phyloP scores from a whole-genome alignment of 2,329 filamentous ascomycete species.

The Penicillium olsonii region DNA sequence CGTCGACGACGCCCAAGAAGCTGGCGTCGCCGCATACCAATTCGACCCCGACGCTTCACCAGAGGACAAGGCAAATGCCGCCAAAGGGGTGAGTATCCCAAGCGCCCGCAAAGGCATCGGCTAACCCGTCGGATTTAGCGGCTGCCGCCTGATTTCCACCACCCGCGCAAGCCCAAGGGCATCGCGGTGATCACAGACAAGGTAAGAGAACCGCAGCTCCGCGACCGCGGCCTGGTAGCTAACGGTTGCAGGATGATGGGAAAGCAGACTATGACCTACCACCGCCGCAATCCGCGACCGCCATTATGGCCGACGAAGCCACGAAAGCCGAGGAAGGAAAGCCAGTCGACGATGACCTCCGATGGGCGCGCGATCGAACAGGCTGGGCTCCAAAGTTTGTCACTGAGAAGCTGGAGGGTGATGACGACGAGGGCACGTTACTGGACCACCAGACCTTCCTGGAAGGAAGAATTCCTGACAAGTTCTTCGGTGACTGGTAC shows the following conservation, averaged over 20 bases:
- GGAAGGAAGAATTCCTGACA: constrained; percentile 81
- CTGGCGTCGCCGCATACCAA: constrained; percentile 75
- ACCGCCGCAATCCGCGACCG: constrained; percentile 62
- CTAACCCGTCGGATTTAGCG: constrained; percentile 47
- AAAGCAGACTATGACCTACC: constrained; percentile 74
- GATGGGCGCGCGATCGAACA: constrained; percentile 61
- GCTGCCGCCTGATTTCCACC: constrained; percentile 65
- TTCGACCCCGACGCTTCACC: constrained; percentile 85
- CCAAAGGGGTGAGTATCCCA: constrained; percentile 65
- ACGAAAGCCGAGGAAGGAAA: constrained; percentile 54
- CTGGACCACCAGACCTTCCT: constrained; percentile 87
- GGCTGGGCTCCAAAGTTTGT: constrained; percentile 91
- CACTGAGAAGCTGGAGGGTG: constrained; percentile 53
- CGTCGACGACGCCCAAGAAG: constrained; percentile 74
- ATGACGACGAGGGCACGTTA: constrained; percentile 62
- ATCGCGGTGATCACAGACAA: constrained; percentile 72
- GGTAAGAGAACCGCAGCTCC: constrained; percentile 38
- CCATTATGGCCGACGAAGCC: constrained; percentile 55
- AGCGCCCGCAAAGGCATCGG: background rate
- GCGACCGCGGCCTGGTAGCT: constrained; percentile 1
- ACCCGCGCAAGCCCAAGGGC: constrained; percentile 43
- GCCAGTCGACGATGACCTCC: constrained; percentile 56
- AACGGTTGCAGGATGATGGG: constrained; percentile 60
- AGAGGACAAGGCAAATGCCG: constrained; percentile 81
- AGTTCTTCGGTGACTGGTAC: constrained; percentile 97